phyloP scores from a whole-genome alignment of 331 rosid genomes.

The Cydonia oblonga region DNA sequence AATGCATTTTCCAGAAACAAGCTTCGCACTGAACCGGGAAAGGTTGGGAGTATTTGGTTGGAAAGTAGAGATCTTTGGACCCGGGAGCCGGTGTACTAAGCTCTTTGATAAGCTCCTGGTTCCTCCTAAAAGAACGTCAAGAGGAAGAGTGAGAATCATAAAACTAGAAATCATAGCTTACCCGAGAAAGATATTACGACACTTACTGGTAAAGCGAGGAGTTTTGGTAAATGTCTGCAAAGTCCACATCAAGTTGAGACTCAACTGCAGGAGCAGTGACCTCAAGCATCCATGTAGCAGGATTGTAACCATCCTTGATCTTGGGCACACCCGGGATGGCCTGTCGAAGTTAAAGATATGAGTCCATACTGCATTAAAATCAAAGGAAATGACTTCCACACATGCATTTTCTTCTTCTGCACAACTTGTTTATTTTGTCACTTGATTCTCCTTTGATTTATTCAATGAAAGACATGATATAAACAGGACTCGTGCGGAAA shows the following conservation, averaged over 20 bases:
- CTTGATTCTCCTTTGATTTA: background rate
- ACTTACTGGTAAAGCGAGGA: slow-evolving; percentile 29
- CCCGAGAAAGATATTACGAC: background rate
- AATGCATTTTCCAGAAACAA: slow-evolving; percentile 37
- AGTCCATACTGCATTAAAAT: background rate
- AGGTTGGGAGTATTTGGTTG: slow-evolving; percentile 32
- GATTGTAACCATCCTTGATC: slow-evolving; percentile 44
- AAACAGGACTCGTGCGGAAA: background rate
- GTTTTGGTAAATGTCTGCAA: slow-evolving; percentile 27
- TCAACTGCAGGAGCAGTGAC: slow-evolving; percentile 37
- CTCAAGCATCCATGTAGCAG: slow-evolving; percentile 64
- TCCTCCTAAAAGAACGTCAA: slow-evolving; percentile 24
- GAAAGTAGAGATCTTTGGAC: slow-evolving; percentile 35
- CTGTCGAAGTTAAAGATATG: slow-evolving; percentile 2
- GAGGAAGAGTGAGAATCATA: background rate
- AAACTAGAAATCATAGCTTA: background rate
- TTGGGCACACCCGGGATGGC: slow-evolving; percentile 31
- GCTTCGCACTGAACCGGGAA: slow-evolving; percentile 30
- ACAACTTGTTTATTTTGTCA: background rate
- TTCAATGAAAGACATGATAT: background rate
- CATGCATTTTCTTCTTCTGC: background rate
- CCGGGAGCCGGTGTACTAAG: slow-evolving; percentile 31
- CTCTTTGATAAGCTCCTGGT: slow-evolving; percentile 32
- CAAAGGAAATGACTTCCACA: background rate
- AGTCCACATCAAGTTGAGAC: slow-evolving; percentile 27